Evolutionary conservation across 805 yeast genomes (phyloP).

Genomic region (Sugiyamaella floridensis): DNA sequence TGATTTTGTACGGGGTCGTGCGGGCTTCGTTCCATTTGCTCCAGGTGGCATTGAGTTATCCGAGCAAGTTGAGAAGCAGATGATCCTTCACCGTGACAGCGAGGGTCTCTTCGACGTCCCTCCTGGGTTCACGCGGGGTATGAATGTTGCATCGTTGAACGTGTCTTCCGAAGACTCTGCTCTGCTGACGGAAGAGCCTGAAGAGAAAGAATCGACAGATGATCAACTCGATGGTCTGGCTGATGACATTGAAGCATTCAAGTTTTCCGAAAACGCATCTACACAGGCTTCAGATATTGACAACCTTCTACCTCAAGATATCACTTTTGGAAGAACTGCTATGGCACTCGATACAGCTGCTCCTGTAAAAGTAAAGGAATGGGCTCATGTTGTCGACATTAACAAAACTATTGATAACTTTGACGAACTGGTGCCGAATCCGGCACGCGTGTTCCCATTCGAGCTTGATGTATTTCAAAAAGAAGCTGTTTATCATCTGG

Average conservation of each 20-base stretch:
- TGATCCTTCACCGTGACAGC: slow-evolving; percentile 53
- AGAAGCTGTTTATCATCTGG: slow-evolving; percentile 93
- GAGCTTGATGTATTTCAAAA: slow-evolving; percentile 92
- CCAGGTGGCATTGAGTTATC: slow-evolving; percentile 71
- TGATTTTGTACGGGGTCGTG: slow-evolving; percentile 60
- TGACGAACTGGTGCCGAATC: slow-evolving; percentile 80
- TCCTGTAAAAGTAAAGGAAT: slow-evolving; percentile 44
- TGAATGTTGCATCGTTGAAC: slow-evolving; percentile 37
- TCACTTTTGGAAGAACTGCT: slow-evolving; percentile 40
- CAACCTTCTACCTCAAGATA: slow-evolving; percentile 44
- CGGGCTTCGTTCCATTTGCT: slow-evolving; percentile 76
- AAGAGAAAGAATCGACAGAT: slow-evolving; percentile 12
- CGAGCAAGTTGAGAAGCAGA: slow-evolving; percentile 21
- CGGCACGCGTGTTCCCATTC: slow-evolving; percentile 93
- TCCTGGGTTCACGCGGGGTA: slow-evolving; percentile 74
- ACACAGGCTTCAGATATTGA: slow-evolving; percentile 32
- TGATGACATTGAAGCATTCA: slow-evolving; percentile 9
- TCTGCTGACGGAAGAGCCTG: slow-evolving; percentile 17
- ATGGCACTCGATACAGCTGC: slow-evolving; percentile 14
- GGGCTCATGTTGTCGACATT: slow-evolving; percentile 95
- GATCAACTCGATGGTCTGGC: slow-evolving; percentile 15
- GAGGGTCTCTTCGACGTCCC: slow-evolving; percentile 78
- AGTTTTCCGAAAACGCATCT: not conserved
- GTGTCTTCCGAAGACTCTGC: slow-evolving; percentile 34
- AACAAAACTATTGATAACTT: slow-evolving; percentile 80